Evolutionary conservation across 495 filamentous ascomycete species (phyloP), one percentile per base, ranked within the genome.

Genomic region (Lasiosphaeria ovina): DNA sequence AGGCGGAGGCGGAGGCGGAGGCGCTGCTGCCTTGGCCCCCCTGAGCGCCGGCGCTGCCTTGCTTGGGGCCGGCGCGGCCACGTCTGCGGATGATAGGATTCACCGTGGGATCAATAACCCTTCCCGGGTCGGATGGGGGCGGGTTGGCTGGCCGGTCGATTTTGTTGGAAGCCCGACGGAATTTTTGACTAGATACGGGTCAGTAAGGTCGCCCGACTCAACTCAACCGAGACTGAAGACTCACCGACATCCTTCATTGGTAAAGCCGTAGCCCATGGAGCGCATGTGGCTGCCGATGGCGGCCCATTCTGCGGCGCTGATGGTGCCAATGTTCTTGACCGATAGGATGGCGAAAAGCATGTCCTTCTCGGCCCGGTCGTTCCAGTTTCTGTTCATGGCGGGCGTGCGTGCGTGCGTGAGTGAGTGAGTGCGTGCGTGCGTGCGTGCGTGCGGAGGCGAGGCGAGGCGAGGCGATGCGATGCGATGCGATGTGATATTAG

Each of bases 181-280:
- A 81, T 56, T 81, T 78, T 68, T 81, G 79, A 38, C 79, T 81
- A 67, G 31, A 45, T 9, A 48, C 6, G 17, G 14, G 36, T 36
- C 11, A 3, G 48, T 4, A 3, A 9, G 8, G 12, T 50, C 8
- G 17, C 4, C 31, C n/a, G n/a, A n/a, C n/a, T n/a, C n/a, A n/a
- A n/a, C n/a, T n/a, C n/a, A 40, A 47, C 56, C 31, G 24, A 16
- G 17, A 61, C 33, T 56, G 55, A 59, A 66, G 35, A 76, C 77
- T 74, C 64, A 81, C 79, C 79, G 79, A 54, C 79, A 81, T 71
- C 79, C 79, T 61, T 81, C 79, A 69, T 81, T 81, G 3, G 79
- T 81, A 62, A 81, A 81, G 63, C 78, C 78, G 40, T 81, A 81
- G 58, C 79, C 79, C 40, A 80, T 45, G 12, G 69, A 65, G 50